Evolutionary conservation across 2,329 filamentous ascomycete genomes (phyloP).

Genomic region (Ploettnerulaceae sp.): DNA sequence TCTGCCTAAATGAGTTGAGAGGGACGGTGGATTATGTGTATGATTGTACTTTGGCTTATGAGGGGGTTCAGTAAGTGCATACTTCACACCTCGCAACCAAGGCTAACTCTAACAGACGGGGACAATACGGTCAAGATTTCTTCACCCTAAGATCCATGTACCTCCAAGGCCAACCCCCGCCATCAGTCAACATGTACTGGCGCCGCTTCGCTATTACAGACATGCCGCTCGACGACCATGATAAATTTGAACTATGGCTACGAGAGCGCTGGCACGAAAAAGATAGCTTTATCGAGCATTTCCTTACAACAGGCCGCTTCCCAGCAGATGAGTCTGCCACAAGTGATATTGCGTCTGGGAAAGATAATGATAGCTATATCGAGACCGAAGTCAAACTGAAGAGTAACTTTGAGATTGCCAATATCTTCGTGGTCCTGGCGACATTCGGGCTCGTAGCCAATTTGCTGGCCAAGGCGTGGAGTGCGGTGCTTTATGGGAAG

Average conservation of each 20-base stretch:
- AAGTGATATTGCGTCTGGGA: constrained; percentile 15
- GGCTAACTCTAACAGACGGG: constrained; percentile 42
- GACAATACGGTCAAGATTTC: constrained; percentile 82
- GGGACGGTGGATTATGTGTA: constrained; percentile 77
- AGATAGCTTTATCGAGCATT: constrained; percentile 81
- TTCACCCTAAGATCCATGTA: constrained; percentile 86
- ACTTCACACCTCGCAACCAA: neutral
- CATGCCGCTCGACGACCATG: constrained; percentile 71
- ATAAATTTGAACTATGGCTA: constrained; percentile 80
- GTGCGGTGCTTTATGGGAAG: constrained; percentile 17
- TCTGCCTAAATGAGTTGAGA: constrained; percentile 71
- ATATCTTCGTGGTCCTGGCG: constrained; percentile 32
- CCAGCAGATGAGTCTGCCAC: constrained; percentile 41
- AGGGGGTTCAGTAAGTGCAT: constrained; percentile 76
- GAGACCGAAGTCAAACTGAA: constrained; percentile 33
- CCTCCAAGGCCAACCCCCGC: constrained; percentile 81
- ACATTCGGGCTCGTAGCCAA: constrained; percentile 28
- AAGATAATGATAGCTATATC: constrained; percentile 25
- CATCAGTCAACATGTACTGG: constrained; percentile 97
- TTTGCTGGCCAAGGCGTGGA: constrained; percentile 25
- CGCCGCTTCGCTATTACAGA: constrained; percentile 74
- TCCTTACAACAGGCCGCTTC: constrained; percentile 71
- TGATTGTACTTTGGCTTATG: constrained; percentile 93
- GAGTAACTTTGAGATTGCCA: constrained; percentile 32
- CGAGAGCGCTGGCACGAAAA: constrained; percentile 87